Base-by-base conservation (phyloP, 345 rosid species). In the Lenwebbia sp. region DNA sequence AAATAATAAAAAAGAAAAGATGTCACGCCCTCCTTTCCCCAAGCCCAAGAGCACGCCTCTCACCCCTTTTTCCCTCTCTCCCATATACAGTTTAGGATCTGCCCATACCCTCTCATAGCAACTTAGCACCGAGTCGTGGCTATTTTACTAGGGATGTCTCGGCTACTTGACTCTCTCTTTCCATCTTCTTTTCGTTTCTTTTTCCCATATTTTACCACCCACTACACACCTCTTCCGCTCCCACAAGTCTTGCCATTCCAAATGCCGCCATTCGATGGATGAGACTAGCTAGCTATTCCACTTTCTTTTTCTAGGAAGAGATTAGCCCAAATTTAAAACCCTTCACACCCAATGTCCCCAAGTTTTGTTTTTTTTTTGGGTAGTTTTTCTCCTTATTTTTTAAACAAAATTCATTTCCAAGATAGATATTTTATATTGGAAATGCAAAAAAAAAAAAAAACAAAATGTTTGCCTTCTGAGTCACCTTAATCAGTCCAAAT, bases 31-130 rank as follows among this genome's bases (percentile, higher is more conserved):
- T 85, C 44, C 76, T 89, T 89, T 86, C 90, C 86, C 91, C 37
- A 89, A 89, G 83, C 52, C 89, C 89, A 84, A 89, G 88, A 87
- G 87, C 93, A 86, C 89, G 91, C 90, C 85, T 58, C 52, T 82
- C 84, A 10, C 37, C 49, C 22, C 50, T 53, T 50, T 70, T 86
- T 10, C 13, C 55, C 60, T 57, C 37, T 30, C n/a, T 25, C 56
- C 37, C 83, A 60, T 83, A 82, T 83, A 23, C 51, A 83, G 56
- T 23, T 83, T 53, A 54, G 21, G 25, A 83, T 53, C 62, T 56
- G 76, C 40, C 70, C 70, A 30, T 26, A 8, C 54, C 84, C 10
- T 51, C 52, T 41, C 17, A 26, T 56, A 84, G 62, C 85, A 25
- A 25, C 54, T 56, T 65, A 84, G 52, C 62, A 75, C 40, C 75